Base-by-base conservation (phyloP, 331 rosid genomes). In the Malus hybrid region DNA sequence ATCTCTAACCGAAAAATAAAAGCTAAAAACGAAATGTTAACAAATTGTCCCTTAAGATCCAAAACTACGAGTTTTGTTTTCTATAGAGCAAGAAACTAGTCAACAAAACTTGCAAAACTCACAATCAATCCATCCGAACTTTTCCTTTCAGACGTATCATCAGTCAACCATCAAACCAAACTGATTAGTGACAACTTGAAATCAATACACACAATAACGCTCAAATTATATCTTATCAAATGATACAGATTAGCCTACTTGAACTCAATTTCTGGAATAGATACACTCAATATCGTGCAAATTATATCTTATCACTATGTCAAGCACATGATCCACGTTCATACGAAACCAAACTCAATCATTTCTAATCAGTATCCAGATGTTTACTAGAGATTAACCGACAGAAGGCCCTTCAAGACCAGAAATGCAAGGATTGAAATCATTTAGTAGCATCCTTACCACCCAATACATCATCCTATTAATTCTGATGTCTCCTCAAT, bases 51-150 rank as follows among this genome's bases (percentile, higher is more conserved):
- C 3, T 46, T 13, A 13, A 48, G 19, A 48, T 48, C 55, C 55
- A 48, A 48, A 48, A 52, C 57, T 2, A 52, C 26, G 14, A 6
- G 16, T 26, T 60, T 12, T 19, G n/a, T 3, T 18, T 65, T 65
- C 42, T 52, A 63, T n/a, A 63, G 15, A 52, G 56, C 12, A 28
- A 29, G 19, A 62, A 62, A 55, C 58, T 7, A 22, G 13, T 70
- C 15, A 15, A 53, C 44, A 80, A 64, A 64, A 67, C 42, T 42
- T 63, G 57, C 29, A 33, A 80, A 56, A n/a, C 39, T 78, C 76
- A 64, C 11, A 75, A 19, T n/a, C 28, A 66, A 75, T 39, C 16
- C 77, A 70, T 79, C 70, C 65, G 15, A 50, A 52, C 28, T 66
- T 28, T 22, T 19, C 20, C 34, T 34, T 52, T 68, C 50, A 30